These are phyloP conservation scores for Begonia loranthoides DNA, from an alignment of 306 rosid species.

Conservation along the genomic window DNA sequence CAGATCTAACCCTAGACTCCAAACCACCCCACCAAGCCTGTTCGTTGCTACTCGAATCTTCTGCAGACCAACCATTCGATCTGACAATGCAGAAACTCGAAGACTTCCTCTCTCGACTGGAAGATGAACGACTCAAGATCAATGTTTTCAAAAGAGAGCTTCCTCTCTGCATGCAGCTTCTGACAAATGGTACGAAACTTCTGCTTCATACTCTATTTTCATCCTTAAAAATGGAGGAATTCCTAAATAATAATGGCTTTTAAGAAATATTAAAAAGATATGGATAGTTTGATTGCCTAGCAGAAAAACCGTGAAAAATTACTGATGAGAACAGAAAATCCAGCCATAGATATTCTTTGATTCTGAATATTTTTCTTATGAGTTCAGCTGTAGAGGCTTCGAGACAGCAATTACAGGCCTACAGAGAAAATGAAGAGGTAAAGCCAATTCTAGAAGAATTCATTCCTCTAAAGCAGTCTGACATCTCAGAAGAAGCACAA, in stretches of 20 bases:
- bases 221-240: no score
- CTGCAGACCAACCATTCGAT: conserved; percentile 31
- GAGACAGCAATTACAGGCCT: conserved; percentile 71
- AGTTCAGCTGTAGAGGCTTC: conserved; percentile 65
- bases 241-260: no score
- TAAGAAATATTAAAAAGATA: no score
- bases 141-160: conserved; percentile 98
- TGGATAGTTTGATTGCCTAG: no score
- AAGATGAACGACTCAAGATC: conserved; percentile 90
- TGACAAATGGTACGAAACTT: conserved; percentile 51
- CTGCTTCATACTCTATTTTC: background rate
- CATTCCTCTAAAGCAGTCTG: conserved; percentile 74
- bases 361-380: no score
- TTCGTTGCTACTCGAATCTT: conserved; percentile 66
- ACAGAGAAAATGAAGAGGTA: conserved; percentile 39
- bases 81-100: conserved; percentile 48
- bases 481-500: conserved; percentile 35
- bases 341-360: no score
- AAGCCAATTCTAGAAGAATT: conserved; percentile 78
- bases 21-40: conserved; percentile 50
- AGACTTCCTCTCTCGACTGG: conserved; percentile 72
- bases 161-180: conserved; percentile 99
- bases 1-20: conserved; percentile 76
- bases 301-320: no score
- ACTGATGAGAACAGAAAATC: no score